Evolutionary conservation across 2,329 filamentous ascomycete genomes (phyloP), one percentile per base, ranked within the genome.

Genomic region (Biscogniauxia mediterranea): DNA sequence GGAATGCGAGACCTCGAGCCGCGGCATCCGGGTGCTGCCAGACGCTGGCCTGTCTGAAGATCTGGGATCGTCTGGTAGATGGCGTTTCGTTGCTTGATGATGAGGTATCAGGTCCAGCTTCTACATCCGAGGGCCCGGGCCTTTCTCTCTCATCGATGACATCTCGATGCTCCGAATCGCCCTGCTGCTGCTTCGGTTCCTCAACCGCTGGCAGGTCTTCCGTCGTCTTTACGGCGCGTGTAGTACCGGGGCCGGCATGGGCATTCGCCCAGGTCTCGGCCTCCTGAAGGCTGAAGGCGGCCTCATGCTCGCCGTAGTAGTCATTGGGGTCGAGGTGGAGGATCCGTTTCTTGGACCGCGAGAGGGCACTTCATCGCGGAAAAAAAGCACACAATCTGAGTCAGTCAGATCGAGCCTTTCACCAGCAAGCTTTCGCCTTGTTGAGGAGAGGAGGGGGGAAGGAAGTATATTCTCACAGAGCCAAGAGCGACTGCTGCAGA

Each of bases 321-420:
- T 88, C 83, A 78, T 96, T 93, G 65, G 85, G 84, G 74, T 98
- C 94, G 74, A 97, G 81, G 75, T 98, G 94, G 62, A 98, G 85
- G 67, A 97, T 86, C 71, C 92, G 95, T 82, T 96, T 96, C 74
- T 88, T 89, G 64, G 93, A 96, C 73, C 93, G 89, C 68, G 94
- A 98, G 70, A 98, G 84, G 71, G 94, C 90, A 84, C 94, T 98
- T 83, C 74, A 79, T 62, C 66, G 66, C 61, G 71, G 63, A 60
- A 71, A 74, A n/a, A 46, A 46, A 46, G 38, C 38, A 46, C 38
- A 46, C 76, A 71, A 74, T 77, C 84, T 89, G 78, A 76, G 88
- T 92, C 85, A 91, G 89, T 91, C 86, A 90, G 87, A 87, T 75
- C 79, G 79, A 79, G 71, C 62, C 63, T 65, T 59, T 58, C 50